Evolutionary conservation across 129 eudicot species (phyloP), one percentile per base, ranked within the genome.

Genomic region (Chrysanthemum lavandulifolium): DNA sequence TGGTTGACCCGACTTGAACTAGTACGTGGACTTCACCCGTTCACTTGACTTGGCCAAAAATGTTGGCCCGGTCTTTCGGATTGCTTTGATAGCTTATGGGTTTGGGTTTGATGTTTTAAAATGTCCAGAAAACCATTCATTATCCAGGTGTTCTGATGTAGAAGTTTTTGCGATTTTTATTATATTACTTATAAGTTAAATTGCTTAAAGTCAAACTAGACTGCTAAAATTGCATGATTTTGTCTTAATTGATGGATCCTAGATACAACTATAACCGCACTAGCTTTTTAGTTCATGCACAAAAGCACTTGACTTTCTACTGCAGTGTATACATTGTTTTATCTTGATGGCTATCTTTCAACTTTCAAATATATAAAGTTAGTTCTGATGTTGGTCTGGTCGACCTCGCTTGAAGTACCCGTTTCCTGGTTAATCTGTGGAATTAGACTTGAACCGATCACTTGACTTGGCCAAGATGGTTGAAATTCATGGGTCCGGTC

Each of bases 1-100:
- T 61, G 67, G 51, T 64, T 61, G 21, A 61, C 67, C 33, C 33
- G 67, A 61, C 68, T 18, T 13, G 15, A 31, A 36, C 43, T 36
- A 36, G 36, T 15, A 61, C 12, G 11, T 61, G 12, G 10, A 31
- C 67, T 29, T 62, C 3, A 62, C 68, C 49, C 21, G 3, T 31
- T 61, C 65, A 19, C 65, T n/a, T 57, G 25, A 15, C 31, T 57
- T 56, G 61, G 25, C 29, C 61, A 56, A 15, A 14, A 56, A 4
- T 8, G 61, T 6, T 40, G 47, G 47, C 47, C 47, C 0, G 2
- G 47, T 40, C 47, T 7, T 7, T 40, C 2, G 10, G 43, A 40
- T 40, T 40, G 47, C 47, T 10, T 61, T 16, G 9, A 61, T 61
- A 10, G 43, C 8, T 40, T 40, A 40, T 40, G 47, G 47, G 47